These are phyloP conservation scores for Apiotrichum gamsii DNA, from an alignment of 1,284 basidiomycete genomes.

Conservation along the genomic window DNA sequence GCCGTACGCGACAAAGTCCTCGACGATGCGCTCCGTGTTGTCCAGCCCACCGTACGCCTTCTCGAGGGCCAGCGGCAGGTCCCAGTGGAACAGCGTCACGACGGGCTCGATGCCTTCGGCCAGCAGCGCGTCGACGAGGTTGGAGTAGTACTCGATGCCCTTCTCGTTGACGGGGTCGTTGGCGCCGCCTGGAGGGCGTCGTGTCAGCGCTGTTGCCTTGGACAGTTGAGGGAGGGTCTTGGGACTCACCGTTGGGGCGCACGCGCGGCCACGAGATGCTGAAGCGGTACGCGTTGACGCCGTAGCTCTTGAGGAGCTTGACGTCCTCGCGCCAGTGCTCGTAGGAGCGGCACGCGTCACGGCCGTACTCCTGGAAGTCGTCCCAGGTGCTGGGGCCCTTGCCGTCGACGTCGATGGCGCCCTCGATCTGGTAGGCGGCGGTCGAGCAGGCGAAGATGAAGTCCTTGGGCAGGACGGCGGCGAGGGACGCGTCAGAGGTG, in stretches of 20 bases:
- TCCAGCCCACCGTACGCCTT: conserved; percentile 63
- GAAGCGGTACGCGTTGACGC: conserved; percentile 57
- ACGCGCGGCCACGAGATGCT: conserved; percentile 65
- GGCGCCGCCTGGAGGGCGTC: conserved; percentile 47
- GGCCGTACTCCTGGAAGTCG: conserved; percentile 52
- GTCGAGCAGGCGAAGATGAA: conserved; percentile 70
- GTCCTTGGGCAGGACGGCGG: conserved; percentile 47
- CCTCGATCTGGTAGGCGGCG: conserved; percentile 35
- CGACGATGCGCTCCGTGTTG: conserved; percentile 35
- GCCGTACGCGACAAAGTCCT: conserved; percentile 61
- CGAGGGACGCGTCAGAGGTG: conserved; percentile 9
- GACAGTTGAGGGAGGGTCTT: no score
- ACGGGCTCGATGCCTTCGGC: conserved; percentile 48
- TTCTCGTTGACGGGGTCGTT: conserved; percentile 60
- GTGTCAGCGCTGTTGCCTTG: conserved; percentile 14
- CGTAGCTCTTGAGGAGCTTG: conserved; percentile 56
- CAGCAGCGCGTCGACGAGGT: conserved; percentile 56
- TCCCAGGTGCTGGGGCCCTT: conserved; percentile 49
- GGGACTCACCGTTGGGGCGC: conserved; percentile 54
- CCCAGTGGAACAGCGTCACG: conserved; percentile 52
- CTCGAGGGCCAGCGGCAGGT: conserved; percentile 62
- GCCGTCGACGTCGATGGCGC: conserved; percentile 22
- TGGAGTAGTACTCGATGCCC: conserved; percentile 60
- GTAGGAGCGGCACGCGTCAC: conserved; percentile 18
- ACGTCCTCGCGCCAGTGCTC: conserved; percentile 61